Evolutionary conservation across 2,329 filamentous ascomycete genomes (phyloP).

Genomic region (Aspergillus sp.): DNA sequence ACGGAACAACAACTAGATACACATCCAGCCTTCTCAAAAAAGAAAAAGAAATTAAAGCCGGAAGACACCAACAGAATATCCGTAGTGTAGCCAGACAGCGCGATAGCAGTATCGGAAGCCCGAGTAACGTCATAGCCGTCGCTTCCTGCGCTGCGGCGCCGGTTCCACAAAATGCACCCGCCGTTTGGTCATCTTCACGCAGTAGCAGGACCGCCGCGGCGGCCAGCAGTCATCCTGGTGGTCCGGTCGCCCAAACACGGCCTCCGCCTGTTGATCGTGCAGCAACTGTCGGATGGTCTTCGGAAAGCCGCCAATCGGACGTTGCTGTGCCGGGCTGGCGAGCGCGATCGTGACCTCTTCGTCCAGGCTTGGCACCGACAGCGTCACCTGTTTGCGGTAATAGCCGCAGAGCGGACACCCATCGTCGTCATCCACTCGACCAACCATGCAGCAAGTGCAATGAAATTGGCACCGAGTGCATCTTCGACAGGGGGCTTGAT

Average conservation of each 20-base stretch:
- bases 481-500: no score
- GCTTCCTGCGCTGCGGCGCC: slow-evolving; percentile 2
- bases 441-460: no score
- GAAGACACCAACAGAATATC: background rate
- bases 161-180: slow-evolving; percentile 16
- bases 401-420: slow-evolving; percentile 19
- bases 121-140: slow-evolving; percentile 4
- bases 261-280: slow-evolving; percentile 14
- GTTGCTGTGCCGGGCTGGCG: background rate
- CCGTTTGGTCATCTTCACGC: slow-evolving; percentile 7
- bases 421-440: slow-evolving; percentile 11
- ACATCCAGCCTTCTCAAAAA: background rate
- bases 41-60: background rate
- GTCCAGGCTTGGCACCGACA: slow-evolving; percentile 9
- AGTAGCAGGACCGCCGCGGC: slow-evolving; percentile 14
- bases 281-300: slow-evolving; percentile 13
- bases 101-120: background rate
- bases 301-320: slow-evolving; percentile 18
- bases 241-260: slow-evolving; percentile 17
- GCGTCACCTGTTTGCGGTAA: slow-evolving; percentile 10
- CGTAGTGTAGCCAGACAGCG: background rate
- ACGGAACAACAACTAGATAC: background rate
- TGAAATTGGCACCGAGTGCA: no score
- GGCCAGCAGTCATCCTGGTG: slow-evolving; percentile 17
- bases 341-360: slow-evolving; percentile 14